These are phyloP conservation scores for Tilletia walkeri DNA, from an alignment of 1,284 basidiomycete genomes.

Conservation along the genomic window DNA sequence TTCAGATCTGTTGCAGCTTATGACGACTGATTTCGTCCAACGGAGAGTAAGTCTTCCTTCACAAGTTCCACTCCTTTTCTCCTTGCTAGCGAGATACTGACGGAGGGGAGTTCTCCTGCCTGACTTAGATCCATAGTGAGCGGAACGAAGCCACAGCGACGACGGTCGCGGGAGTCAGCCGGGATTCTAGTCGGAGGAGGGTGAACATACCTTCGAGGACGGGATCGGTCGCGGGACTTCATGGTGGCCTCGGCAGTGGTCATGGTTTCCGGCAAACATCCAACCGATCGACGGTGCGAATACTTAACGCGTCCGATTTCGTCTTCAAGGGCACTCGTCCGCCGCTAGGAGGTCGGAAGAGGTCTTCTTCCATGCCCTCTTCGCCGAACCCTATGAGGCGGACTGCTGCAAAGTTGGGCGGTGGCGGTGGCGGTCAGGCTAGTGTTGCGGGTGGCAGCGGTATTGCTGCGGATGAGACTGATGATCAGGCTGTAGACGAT, in stretches of 20 bases:
- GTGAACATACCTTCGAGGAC: no score
- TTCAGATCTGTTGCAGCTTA: constrained; percentile 40
- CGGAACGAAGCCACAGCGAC: not conserved
- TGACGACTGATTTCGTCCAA: constrained; percentile 10
- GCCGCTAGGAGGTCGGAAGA: no score
- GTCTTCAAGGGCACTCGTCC: not conserved
- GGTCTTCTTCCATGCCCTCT: no score
- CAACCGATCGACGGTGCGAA: not conserved
- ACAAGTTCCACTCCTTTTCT: not conserved
- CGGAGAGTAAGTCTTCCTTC: not conserved
- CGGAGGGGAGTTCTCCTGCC: not conserved
- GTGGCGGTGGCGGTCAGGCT: no score
- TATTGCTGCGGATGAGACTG: no score
- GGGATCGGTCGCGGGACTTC: not conserved
- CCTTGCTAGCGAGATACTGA: not conserved
- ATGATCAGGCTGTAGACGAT: no score
- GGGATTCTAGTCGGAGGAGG: no score
- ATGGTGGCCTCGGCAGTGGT: not conserved
- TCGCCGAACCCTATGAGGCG: no score
- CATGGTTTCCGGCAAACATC: not conserved
- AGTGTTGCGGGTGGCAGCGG: no score
- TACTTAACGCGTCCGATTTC: not conserved
- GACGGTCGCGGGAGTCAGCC: not conserved
- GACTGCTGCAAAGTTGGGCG: no score
- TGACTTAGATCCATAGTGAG: not conserved